phyloP scores from a whole-genome alignment of 192 early-diverging fungal species.

The Umbelopsis isabellina region DNA sequence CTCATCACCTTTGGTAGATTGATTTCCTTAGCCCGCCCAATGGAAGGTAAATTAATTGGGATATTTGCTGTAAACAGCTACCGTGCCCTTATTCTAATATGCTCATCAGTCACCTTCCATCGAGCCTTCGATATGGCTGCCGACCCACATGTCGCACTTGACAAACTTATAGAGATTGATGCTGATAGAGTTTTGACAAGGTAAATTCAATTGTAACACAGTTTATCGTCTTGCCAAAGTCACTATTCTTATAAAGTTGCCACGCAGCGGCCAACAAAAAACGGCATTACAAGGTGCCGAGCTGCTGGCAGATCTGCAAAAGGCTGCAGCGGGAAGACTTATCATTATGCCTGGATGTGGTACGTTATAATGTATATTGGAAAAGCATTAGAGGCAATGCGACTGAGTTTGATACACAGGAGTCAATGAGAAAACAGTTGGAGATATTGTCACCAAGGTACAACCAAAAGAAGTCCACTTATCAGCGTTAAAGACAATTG shows the following conservation, averaged over 20 bases:
- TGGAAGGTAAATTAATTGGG: background rate
- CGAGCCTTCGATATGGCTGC: conserved; percentile 68
- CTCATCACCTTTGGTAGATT: background rate
- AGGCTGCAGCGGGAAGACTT: conserved; percentile 46
- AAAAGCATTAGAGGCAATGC: background rate
- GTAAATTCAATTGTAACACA: conserved; percentile 1
- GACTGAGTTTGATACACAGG: conserved; percentile 34
- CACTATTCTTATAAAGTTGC: background rate
- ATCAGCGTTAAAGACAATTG: conserved; percentile 43
- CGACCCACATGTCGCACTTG: conserved; percentile 59
- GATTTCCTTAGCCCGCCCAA: background rate
- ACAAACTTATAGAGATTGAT: conserved; percentile 59
- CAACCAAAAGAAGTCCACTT: conserved; percentile 60
- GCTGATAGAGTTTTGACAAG: conserved; percentile 68
- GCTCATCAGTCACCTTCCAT: conserved; percentile 64
- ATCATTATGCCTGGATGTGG: conserved; percentile 66
- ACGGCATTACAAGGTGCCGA: conserved; percentile 61
- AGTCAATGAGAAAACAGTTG: conserved; percentile 55
- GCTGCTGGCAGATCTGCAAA: conserved; percentile 46
- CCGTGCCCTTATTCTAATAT: too few species aligned
- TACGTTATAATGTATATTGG: background rate
- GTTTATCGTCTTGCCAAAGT: background rate
- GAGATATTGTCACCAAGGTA: conserved; percentile 40
- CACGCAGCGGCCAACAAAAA: conserved; percentile 54
- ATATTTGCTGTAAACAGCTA: background rate